Percentiles rank a stretch among this genome's conserved stretches.
phyloP scores from a whole-genome alignment of 805 yeast species.

The Monosporozyma aerobia region DNA sequence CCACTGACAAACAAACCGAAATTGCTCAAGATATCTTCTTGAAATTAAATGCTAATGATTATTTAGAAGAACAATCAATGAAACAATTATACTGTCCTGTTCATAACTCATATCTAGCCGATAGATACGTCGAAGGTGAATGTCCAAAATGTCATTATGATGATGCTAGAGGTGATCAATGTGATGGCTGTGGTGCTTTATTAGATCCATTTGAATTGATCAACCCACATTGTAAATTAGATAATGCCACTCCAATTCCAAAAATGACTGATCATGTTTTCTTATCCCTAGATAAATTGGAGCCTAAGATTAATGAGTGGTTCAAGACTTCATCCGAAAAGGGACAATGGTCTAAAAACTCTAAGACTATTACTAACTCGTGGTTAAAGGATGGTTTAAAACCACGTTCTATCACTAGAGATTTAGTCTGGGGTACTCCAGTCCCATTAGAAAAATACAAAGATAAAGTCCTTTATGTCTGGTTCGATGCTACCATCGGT shows the following conservation, averaged over 20 bases:
- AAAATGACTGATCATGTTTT: constrained; percentile 80
- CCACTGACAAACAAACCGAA: constrained; percentile 83
- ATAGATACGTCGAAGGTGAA: constrained; percentile 92
- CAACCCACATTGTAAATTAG: constrained; percentile 92
- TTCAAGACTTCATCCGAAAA: constrained; percentile 51
- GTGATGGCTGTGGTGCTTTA: constrained; percentile 90
- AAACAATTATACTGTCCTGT: constrained; percentile 85
- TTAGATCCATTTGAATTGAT: constrained; percentile 89
- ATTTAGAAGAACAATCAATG: constrained; percentile 75
- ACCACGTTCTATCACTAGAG: constrained; percentile 96
- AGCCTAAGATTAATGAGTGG: constrained; percentile 69
- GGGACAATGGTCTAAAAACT: constrained; percentile 89
- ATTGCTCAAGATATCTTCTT: constrained; percentile 90
- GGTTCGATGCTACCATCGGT: constrained; percentile 99
- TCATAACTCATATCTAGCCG: constrained; percentile 89
- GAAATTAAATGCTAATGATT: constrained; percentile 67
- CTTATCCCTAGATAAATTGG: constrained; percentile 74
- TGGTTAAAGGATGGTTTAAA: constrained; percentile 92
- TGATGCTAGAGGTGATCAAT: constrained; percentile 99
- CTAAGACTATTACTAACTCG: constrained; percentile 76
- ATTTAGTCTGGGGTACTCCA: constrained; percentile 96
- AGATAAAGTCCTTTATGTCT: constrained; percentile 89
- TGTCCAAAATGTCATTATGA: constrained; percentile 93
- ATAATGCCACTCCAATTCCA: constrained; percentile 70
- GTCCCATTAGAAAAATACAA: constrained; percentile 83